Conservation (phyloP, 1,284 basidiomycete genomes). For the Neolentinus lepideus region DNA sequence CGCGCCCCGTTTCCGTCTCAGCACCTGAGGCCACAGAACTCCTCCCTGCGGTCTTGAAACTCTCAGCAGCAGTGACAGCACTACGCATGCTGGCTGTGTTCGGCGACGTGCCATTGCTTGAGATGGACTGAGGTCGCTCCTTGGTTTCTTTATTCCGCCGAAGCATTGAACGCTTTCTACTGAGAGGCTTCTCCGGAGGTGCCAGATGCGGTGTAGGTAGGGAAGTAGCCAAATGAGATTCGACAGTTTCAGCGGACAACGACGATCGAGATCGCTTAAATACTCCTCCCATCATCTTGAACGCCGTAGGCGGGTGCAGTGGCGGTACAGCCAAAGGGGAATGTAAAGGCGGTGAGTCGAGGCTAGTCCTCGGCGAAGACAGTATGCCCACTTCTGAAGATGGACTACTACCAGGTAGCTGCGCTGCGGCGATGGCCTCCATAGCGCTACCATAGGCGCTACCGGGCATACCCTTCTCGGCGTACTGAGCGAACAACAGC, state of each 20-base stretch:
- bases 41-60: slow-evolving; percentile 20
- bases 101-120: slow-evolving; percentile 24
- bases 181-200: neutral
- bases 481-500: slow-evolving; percentile 64
- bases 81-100: slow-evolving; percentile 27
- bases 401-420: slow-evolving; percentile 30
- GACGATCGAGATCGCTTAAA: slow-evolving; percentile 57
- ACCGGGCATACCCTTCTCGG: slow-evolving; percentile 50
- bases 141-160: slow-evolving; percentile 17
- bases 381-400: slow-evolving; percentile 47
- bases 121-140: slow-evolving; percentile 25
- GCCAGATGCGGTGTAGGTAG: slow-evolving; percentile 5
- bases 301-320: slow-evolving; percentile 51
- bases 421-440: slow-evolving; percentile 36
- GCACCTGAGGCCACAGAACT: slow-evolving; percentile 8
- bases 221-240: slow-evolving; percentile 15
- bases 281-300: slow-evolving; percentile 51
- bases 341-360: slow-evolving; percentile 33
- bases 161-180: slow-evolving; percentile 24
- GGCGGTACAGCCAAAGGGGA: slow-evolving; percentile 20
- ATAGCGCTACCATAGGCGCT: slow-evolving; percentile 45
- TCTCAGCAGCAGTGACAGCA: slow-evolving; percentile 24
- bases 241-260: slow-evolving; percentile 20
- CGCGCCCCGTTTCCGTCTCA: neutral
- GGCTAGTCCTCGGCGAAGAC: slow-evolving; percentile 38